Evolutionary conservation across 2,329 filamentous ascomycete species (phyloP).

Genomic region (Cadophora malorum): DNA sequence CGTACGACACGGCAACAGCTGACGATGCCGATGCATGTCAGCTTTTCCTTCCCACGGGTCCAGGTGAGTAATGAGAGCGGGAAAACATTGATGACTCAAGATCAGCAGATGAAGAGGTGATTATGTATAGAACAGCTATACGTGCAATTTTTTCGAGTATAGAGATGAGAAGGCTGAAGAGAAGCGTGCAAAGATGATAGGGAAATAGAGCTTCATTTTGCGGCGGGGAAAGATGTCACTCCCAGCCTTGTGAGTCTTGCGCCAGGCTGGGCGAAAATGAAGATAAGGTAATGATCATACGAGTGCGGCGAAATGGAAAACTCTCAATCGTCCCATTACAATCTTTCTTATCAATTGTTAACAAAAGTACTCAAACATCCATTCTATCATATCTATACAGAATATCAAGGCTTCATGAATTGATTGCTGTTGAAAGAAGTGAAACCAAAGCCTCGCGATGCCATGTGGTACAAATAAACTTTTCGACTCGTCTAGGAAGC

Average conservation of each 20-base stretch:
- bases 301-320: not conserved
- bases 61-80: not conserved
- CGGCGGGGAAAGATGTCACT: not conserved
- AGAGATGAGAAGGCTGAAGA: not conserved
- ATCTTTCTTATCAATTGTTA: not conserved
- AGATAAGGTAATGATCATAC: conserved; percentile 6
- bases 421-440: not conserved
- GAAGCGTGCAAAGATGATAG: not conserved
- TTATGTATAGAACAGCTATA: not conserved
- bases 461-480: conserved; percentile 14
- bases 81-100: not conserved
- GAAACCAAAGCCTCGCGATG: conserved; percentile 4
- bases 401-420: not conserved
- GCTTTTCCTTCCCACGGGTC: not conserved
- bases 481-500: not conserved
- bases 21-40: conserved; percentile 1
- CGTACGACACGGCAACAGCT: not conserved
- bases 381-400: not conserved
- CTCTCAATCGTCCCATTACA: not conserved
- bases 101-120: not conserved
- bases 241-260: not conserved
- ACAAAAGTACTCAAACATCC: not conserved
- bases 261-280: not conserved
- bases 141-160: not conserved
- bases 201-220: not conserved